Evolutionary conservation across 768 basidiomycete species (phyloP), one percentile per base, ranked within the genome.

Genomic region (Neoboletus brunneissimus): DNA sequence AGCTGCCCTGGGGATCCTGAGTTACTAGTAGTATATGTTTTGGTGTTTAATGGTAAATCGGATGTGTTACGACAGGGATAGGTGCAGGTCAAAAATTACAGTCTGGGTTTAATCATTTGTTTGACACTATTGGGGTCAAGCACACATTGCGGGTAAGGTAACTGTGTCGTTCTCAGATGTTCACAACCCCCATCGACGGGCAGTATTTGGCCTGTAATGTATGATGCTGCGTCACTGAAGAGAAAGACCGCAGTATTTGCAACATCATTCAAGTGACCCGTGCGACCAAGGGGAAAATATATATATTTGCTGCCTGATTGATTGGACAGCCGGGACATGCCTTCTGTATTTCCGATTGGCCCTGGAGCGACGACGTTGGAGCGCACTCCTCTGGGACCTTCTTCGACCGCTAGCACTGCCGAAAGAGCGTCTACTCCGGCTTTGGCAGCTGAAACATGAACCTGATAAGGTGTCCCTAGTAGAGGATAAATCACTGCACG

Each of bases 361-460:
- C 94, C 89, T 5, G 92, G 91, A 4, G 91, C 81, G 62, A 94
- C 85, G 46, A 90, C 84, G 64, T 93, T 97, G 18, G 91, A 91
- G 45, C 95, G 86, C 20, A 98, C 85, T n/a, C 96, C 96, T 63
- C 85, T 81, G 5, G 95, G 96, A 1, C 95, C 96, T 74, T 96
- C 94, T 74, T 98, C 95, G 13, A 96, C 83, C 2, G 95, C 94
- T 27, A 98, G 73, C 3, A 91, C 94, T 2, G 81, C 79, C 53
- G 90, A 91, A 6, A 94, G 77, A 0, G 94, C 93, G 67, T 99
- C 95, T 35, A 98, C 84, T 18, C 82, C 96, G 0, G 96, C 94
- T 72, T 98, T 99, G 23, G 95, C 95, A 10, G 94, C 91, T 13
- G 91, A 92, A 13, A 96, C 93, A 65, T 98, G 96, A 9, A 84